Percentiles rank a stretch among this genome's conserved stretches.
These are phyloP conservation scores for Spergularia bocconei DNA, from an alignment of 148 eudicot genomes.

Conservation along the genomic window DNA sequence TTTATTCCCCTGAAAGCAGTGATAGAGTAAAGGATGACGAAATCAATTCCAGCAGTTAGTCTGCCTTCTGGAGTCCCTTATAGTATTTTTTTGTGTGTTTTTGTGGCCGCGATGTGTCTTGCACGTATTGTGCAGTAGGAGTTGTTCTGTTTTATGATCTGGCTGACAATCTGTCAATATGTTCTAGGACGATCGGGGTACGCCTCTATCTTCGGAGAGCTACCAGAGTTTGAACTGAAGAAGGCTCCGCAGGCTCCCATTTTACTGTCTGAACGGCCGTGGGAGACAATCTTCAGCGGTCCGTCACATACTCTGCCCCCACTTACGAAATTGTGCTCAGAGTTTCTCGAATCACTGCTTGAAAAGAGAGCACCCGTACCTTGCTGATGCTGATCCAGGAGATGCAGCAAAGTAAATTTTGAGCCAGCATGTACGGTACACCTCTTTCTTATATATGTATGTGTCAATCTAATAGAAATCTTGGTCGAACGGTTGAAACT, in stretches of 20 bases:
- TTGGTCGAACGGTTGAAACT: too few species aligned
- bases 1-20: neutral
- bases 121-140: too few species aligned
- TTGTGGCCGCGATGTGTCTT: too few species aligned
- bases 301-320: constrained; percentile 81
- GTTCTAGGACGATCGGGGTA: constrained; percentile 57
- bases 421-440: neutral
- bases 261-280: constrained; percentile 55
- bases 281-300: constrained; percentile 79
- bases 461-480: too few species aligned
- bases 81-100: too few species aligned
- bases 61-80: too few species aligned
- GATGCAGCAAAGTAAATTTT: neutral
- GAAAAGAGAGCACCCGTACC: constrained; percentile 52
- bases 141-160: too few species aligned
- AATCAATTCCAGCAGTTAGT: too few species aligned
- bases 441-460: too few species aligned
- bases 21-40: neutral
- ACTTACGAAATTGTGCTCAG: constrained; percentile 65
- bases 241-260: constrained; percentile 23
- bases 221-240: constrained; percentile 56
- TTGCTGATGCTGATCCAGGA: constrained; percentile 7
- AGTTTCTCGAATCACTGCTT: constrained; percentile 74
- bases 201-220: constrained; percentile 70
- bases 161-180: neutral